Base-by-base conservation (phyloP, 306 rosid species). In the Vigna angularis region DNA sequence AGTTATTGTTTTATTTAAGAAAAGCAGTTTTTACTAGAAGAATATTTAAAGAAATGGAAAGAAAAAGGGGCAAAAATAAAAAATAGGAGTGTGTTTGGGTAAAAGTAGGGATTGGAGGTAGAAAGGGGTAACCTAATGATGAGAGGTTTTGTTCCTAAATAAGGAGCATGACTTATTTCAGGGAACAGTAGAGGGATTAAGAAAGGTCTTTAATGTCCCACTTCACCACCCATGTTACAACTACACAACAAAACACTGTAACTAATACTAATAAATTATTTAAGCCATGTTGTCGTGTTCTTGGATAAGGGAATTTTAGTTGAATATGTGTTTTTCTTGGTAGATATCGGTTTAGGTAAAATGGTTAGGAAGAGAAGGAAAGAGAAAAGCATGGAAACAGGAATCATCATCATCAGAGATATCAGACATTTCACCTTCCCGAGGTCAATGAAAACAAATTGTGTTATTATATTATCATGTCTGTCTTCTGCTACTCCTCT, bases 121-220 rank as follows among this genome's bases (percentile, higher is more conserved):
- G 28, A 24, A 24, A 24, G 28, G 62, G 65, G 64, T 74, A 83
- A 74, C 62, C 63, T 74, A 83, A 75, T 69, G 81, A 74, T 74
- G 13, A 62, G 75, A 73, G 26, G 13, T 22, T 49, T 83, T 79
- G 87, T 64, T 84, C 82, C 87, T 55, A 75, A 79, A 75, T 55
- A 63, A 62, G 87, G 79, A 75, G 61, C 87, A 79, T 64, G 82
- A 63, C 66, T 34, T 79, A 79, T 47, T 48, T 48, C 0, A 4
- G 84, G 84, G 63, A 79, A 84, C 84, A 84, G 76, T 75, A 18
- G 3, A 2, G 42, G 17, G 68, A 73, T 79, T 79, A 79, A 70
- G 81, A 67, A 74, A 68, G 42, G 1, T 45, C 32, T 65, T 55
- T 30, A 76, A 45, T 45, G 70, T 8, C 9, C 45, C 10, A 38